phyloP scores from a whole-genome alignment of 2,329 filamentous ascomycete genomes.

The Paramyrothecium roridum region DNA sequence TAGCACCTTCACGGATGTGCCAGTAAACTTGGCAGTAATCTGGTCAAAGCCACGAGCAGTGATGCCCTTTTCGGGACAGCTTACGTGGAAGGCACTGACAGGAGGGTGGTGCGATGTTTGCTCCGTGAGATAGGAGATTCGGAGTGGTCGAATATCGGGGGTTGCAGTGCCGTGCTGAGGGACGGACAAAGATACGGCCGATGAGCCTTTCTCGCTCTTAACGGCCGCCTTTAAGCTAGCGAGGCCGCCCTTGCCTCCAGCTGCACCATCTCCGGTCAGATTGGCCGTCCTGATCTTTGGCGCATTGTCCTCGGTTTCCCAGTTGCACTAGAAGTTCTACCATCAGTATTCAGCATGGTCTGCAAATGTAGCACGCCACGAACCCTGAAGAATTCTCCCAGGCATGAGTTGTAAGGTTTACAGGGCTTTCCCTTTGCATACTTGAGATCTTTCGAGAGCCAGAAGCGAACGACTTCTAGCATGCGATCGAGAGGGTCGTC shows the following conservation, averaged over 20 bases:
- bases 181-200: conserved; percentile 48
- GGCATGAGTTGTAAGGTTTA: conserved; percentile 96
- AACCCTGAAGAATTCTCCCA: conserved; percentile 96
- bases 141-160: conserved; percentile 52
- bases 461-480: conserved; percentile 91
- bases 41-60: conserved; percentile 90
- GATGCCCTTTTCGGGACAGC: conserved; percentile 88
- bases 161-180: conserved; percentile 41
- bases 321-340: conserved; percentile 68
- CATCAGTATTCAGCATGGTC: conserved; percentile 1
- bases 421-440: conserved; percentile 98
- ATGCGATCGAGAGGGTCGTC: conserved; percentile 90
- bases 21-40: conserved; percentile 95
- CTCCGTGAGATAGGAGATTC: conserved; percentile 91
- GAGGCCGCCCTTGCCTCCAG: conserved; percentile 35
- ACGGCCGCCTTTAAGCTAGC: conserved; percentile 45
- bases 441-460: conserved; percentile 99
- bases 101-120: conserved; percentile 98
- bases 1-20: conserved; percentile 86
- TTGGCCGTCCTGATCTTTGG: conserved; percentile 58
- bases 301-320: conserved; percentile 82
- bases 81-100: conserved; percentile 91
- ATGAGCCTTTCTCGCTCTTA: conserved; percentile 42
- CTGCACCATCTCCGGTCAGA: conserved; percentile 29
- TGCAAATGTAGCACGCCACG: conserved; percentile 19